phyloP scores from a whole-genome alignment of 805 yeast species.

The Cyberlindnera mycetangii region DNA sequence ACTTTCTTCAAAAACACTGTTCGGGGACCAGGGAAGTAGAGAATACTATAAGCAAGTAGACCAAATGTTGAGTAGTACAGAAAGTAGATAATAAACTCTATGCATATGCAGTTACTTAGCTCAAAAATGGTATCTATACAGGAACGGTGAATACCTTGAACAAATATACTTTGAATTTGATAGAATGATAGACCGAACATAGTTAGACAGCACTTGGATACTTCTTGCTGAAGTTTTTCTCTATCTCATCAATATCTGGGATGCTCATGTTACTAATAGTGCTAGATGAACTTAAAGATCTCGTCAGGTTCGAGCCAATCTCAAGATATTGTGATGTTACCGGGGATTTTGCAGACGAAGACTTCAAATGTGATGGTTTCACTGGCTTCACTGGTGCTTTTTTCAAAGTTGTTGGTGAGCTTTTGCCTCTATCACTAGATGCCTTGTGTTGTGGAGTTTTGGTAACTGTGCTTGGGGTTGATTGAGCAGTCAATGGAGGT shows the following conservation, averaged over 20 bases:
- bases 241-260: slow-evolving; percentile 58
- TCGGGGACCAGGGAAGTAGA: neutral
- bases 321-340: slow-evolving; percentile 4
- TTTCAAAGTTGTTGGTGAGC: slow-evolving; percentile 21
- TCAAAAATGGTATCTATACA: neutral
- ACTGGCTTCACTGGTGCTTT: slow-evolving; percentile 57
- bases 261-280: slow-evolving; percentile 39
- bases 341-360: slow-evolving; percentile 26
- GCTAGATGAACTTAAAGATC: slow-evolving; percentile 13
- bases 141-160: neutral
- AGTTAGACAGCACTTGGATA: slow-evolving; percentile 57
- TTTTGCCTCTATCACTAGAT: slow-evolving; percentile 3
- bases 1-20: neutral
- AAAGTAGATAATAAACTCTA: neutral
- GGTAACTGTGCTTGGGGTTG: slow-evolving; percentile 28
- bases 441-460: slow-evolving; percentile 15
- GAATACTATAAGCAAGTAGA: no score
- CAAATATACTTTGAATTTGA: neutral
- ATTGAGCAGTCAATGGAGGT: slow-evolving; percentile 27
- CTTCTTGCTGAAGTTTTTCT: slow-evolving; percentile 51
- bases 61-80: neutral
- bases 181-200: neutral
- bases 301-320: slow-evolving; percentile 7
- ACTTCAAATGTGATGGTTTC: slow-evolving; percentile 55
- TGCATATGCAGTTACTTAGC: neutral